Evolutionary conservation across 169 alveolate genomes (phyloP).

Genomic region (Plasmodium ovale): DNA sequence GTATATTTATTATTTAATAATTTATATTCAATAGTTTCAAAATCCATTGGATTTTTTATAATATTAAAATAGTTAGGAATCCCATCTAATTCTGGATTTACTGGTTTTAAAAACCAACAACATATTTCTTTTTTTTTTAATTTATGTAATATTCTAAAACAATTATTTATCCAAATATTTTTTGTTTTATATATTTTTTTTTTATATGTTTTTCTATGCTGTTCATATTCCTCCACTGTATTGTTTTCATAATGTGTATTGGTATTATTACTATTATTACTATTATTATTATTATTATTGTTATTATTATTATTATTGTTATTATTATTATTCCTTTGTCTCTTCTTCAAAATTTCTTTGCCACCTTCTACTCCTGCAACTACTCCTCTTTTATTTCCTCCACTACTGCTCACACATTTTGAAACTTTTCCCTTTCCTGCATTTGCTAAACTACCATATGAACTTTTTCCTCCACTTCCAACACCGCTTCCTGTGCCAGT

Average conservation of each 20-base stretch:
- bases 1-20: constrained; percentile 83
- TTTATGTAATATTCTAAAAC: constrained; percentile 80
- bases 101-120: constrained; percentile 92
- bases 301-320: no score
- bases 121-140: constrained; percentile 78
- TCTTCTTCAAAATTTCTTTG: constrained; percentile 26
- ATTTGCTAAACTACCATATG: constrained; percentile 10
- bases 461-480: constrained; percentile 7
- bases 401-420: neutral
- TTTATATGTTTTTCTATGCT: constrained; percentile 54
- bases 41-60: constrained; percentile 86
- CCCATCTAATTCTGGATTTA: constrained; percentile 93
- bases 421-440: constrained; percentile 53
- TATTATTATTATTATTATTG: no score
- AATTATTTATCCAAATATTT: constrained; percentile 77
- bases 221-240: constrained; percentile 71
- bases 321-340: constrained; percentile 44
- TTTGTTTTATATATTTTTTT: constrained; percentile 70
- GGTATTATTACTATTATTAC: no score
- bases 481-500: neutral
- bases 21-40: constrained; percentile 84
- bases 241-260: constrained; percentile 31
- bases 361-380: constrained; percentile 3
- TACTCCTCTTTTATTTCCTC: constrained; percentile 20
- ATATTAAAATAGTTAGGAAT: constrained; percentile 88